Percentiles rank a stretch among this genome's conserved stretches.
phyloP scores from a whole-genome alignment of 1,284 basidiomycete species.

The Thecaphora frezii region DNA sequence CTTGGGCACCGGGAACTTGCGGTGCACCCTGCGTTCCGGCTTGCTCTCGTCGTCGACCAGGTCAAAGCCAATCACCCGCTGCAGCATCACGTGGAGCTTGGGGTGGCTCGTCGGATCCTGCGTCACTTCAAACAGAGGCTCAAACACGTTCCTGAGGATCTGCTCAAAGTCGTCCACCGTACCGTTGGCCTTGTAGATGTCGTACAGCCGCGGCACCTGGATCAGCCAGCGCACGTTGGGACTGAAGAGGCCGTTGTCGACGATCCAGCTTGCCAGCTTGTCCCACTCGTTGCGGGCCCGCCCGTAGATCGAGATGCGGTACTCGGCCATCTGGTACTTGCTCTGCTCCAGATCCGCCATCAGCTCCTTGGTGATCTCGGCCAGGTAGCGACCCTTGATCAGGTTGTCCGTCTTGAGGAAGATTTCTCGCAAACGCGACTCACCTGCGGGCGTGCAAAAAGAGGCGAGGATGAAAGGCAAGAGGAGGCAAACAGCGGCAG shows the following conservation, averaged over 20 bases:
- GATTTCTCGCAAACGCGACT: slow-evolving; percentile 91
- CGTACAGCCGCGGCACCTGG: slow-evolving; percentile 92
- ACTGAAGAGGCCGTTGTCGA: slow-evolving; percentile 87
- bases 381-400: slow-evolving; percentile 77
- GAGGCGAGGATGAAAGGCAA: background rate
- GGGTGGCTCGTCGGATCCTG: slow-evolving; percentile 85
- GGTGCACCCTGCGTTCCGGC: slow-evolving; percentile 83
- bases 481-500: no score
- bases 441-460: slow-evolving; percentile 52
- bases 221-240: slow-evolving; percentile 98
- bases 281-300: slow-evolving; percentile 82
- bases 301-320: slow-evolving; percentile 94
- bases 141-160: slow-evolving; percentile 84
- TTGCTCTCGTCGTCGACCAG: slow-evolving; percentile 98
- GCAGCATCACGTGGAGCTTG: slow-evolving; percentile 91
- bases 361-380: slow-evolving; percentile 91
- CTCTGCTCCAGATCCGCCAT: slow-evolving; percentile 95
- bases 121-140: slow-evolving; percentile 93
- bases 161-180: slow-evolving; percentile 86
- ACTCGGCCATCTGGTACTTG: slow-evolving; percentile 91
- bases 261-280: slow-evolving; percentile 94
- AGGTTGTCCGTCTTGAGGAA: slow-evolving; percentile 96
- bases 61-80: slow-evolving; percentile 94
- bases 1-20: slow-evolving; percentile 91
- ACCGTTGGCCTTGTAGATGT: slow-evolving; percentile 89